Conservation (phyloP, 2,329 filamentous ascomycete genomes). For the Blumeria hordei region DNA sequence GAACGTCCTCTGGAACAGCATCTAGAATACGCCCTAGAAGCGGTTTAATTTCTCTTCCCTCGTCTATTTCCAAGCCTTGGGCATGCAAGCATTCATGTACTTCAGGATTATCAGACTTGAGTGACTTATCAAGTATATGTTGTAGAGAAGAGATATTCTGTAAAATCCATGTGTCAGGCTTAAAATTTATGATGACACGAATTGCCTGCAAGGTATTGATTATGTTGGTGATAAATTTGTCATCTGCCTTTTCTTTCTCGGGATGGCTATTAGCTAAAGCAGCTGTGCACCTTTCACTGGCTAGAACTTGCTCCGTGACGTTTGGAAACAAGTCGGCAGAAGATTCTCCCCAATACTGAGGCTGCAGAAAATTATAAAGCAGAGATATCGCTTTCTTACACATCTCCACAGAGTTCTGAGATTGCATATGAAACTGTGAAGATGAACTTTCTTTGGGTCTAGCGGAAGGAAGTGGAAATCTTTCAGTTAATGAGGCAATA, state of each 20-base stretch:
- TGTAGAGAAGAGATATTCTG: slow-evolving; percentile 55
- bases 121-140: slow-evolving; percentile 68
- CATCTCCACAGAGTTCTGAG: slow-evolving; percentile 44
- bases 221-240: slow-evolving; percentile 66
- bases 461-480: slow-evolving; percentile 52
- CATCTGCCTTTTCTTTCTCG: slow-evolving; percentile 51
- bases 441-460: slow-evolving; percentile 31
- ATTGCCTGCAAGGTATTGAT: slow-evolving; percentile 87
- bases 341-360: slow-evolving; percentile 74
- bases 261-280: slow-evolving; percentile 33
- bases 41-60: slow-evolving; percentile 46
- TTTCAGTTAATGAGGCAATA: slow-evolving; percentile 71
- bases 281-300: slow-evolving; percentile 48
- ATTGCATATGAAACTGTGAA: slow-evolving; percentile 22
- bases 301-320: slow-evolving; percentile 64
- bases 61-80: slow-evolving; percentile 42
- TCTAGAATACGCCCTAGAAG: slow-evolving; percentile 66
- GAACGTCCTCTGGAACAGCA: slow-evolving; percentile 57
- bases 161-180: slow-evolving; percentile 75
- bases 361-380: slow-evolving; percentile 62
- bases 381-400: slow-evolving; percentile 66
- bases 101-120: slow-evolving; percentile 74
- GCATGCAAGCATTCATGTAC: slow-evolving; percentile 81
- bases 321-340: slow-evolving; percentile 70
- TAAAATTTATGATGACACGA: slow-evolving; percentile 68